A percentile compares a stretch with the other conserved stretches of the same genome.
Evolutionary conservation across 148 eudicot genomes (phyloP).

Genomic region (Fagopyrum tataricum): DNA sequence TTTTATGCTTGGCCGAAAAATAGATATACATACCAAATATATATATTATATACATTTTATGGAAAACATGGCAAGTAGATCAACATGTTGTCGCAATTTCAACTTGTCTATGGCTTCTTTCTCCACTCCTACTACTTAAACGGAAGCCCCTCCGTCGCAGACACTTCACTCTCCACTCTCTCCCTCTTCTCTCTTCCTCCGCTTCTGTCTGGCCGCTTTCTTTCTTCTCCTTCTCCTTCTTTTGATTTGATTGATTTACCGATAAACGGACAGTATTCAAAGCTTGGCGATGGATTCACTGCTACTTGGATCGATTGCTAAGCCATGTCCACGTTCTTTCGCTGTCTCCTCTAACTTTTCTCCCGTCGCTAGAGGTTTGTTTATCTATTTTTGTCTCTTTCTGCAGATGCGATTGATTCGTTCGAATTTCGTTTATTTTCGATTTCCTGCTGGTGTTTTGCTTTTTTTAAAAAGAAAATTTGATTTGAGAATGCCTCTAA

Average conservation of each 20-base stretch:
- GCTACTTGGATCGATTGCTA: conserved; percentile 33
- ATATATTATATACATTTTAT: too few species aligned
- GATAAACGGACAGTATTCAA: neutral
- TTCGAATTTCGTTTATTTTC: neutral
- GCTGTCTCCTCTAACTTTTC: conserved; percentile 20
- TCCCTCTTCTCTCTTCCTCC: neutral
- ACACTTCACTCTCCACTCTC: neutral
- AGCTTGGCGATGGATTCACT: conserved; percentile 34
- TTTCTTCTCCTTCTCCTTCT: neutral
- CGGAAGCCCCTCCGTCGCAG: conserved; percentile 6
- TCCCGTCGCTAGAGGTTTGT: conserved; percentile 24
- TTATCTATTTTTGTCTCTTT: neutral
- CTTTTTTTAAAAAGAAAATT: neutral
- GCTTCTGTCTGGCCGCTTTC: neutral
- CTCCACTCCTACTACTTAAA: neutral
- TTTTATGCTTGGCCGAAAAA: too few species aligned
- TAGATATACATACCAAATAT: too few species aligned
- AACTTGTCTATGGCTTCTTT: neutral
- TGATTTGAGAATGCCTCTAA: neutral
- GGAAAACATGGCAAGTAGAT: too few species aligned
- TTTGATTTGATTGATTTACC: neutral
- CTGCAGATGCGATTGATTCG: neutral
- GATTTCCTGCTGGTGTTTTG: neutral
- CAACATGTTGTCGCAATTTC: neutral
- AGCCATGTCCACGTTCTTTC: conserved; percentile 21